These are phyloP conservation scores for Lavandula angustifolia DNA, from an alignment of 257 asterid genomes.

Conservation along the genomic window DNA sequence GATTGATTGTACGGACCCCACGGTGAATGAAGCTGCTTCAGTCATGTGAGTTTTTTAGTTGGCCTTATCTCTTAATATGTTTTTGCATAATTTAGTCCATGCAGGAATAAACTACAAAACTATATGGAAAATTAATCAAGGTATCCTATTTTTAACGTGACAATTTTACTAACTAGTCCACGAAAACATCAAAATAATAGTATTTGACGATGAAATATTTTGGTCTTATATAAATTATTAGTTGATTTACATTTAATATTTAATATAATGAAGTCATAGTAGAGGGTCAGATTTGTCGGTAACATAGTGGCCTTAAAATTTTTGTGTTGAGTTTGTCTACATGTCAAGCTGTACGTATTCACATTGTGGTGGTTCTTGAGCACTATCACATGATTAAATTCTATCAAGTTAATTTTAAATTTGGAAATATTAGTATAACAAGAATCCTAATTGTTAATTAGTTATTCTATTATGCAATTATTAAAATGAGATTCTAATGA, in stretches of 20 bases:
- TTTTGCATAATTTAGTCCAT: no score
- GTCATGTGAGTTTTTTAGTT: no score
- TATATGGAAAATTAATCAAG: no score
- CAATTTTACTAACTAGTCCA: no score
- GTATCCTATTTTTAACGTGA: no score
- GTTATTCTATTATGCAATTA: not conserved
- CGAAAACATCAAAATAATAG: no score
- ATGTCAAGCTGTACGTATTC: conserved; percentile 15
- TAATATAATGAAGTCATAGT: not conserved
- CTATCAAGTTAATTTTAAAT: not conserved
- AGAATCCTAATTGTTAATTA: not conserved
- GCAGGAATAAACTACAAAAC: no score
- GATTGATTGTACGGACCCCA: conserved; percentile 13
- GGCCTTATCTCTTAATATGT: no score
- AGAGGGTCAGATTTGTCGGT: conserved; percentile 24
- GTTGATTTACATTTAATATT: not conserved
- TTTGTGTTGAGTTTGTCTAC: conserved; percentile 24
- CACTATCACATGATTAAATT: conserved; percentile 27
- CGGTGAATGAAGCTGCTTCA: not conserved
- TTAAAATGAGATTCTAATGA: not conserved
- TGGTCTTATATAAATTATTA: no score
- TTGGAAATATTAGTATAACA: not conserved
- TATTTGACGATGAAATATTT: no score
- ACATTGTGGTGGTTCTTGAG: conserved; percentile 27
- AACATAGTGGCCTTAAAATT: conserved; percentile 25